These are phyloP conservation scores for Pichia occidentalis DNA, from an alignment of 805 yeast species.

Conservation along the genomic window DNA sequence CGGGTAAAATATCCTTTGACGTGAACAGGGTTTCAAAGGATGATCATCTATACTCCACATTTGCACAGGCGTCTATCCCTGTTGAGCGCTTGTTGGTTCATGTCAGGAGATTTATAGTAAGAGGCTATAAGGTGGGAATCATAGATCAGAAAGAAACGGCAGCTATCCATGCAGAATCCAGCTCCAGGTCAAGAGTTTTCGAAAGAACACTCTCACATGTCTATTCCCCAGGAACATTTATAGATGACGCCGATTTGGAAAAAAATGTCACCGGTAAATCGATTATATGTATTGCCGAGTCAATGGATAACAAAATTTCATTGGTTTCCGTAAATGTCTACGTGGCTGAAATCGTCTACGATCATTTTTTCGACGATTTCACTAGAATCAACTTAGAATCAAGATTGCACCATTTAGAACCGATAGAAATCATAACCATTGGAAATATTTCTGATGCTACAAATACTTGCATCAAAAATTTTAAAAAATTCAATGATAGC, in stretches of 20 bases:
- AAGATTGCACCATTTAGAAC: constrained; percentile 64
- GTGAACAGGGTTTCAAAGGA: constrained; percentile 32
- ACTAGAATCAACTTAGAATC: constrained; percentile 64
- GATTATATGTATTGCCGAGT: constrained; percentile 40
- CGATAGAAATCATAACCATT: constrained; percentile 61
- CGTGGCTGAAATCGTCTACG: constrained; percentile 73
- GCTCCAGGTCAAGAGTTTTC: constrained; percentile 50
- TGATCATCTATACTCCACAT: constrained; percentile 46
- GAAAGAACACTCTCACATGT: constrained; percentile 62
- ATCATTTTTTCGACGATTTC: constrained; percentile 56
- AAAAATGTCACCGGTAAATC: constrained; percentile 32
- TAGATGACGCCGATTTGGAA: constrained; percentile 41
- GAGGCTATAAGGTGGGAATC: constrained; percentile 78
- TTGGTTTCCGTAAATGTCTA: constrained; percentile 62
- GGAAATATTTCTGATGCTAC: constrained; percentile 35
- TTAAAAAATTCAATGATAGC: constrained; percentile 11
- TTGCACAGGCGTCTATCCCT: constrained; percentile 85
- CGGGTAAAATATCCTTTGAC: constrained; percentile 56
- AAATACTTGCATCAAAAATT: constrained; percentile 18
- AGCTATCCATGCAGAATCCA: constrained; percentile 54
- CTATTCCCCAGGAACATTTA: constrained; percentile 78
- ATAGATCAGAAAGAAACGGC: constrained; percentile 82
- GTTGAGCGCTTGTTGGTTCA: constrained; percentile 68
- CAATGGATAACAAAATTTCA: constrained; percentile 25
- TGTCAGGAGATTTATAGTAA: constrained; percentile 60